Percentiles rank a stretch among this genome's conserved stretches.
phyloP scores from a whole-genome alignment of 768 basidiomycete species.

The Suillus variegatus region DNA sequence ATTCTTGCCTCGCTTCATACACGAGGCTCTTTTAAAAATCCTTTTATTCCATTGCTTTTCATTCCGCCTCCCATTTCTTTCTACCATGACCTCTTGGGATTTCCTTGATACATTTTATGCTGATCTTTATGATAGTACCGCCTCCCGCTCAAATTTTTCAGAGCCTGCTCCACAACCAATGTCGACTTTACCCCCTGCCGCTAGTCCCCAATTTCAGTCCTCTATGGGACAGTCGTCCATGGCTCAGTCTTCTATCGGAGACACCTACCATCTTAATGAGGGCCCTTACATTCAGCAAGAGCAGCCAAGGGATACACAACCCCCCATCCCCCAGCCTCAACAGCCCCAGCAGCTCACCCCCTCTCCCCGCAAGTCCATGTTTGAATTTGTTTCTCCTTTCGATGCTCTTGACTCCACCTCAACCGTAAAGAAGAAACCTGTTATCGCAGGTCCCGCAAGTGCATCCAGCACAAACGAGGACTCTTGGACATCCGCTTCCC shows the following conservation, averaged over 20 bases:
- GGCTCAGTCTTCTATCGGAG: background rate
- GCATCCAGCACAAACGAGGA: constrained; percentile 55
- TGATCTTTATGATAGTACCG: constrained; percentile 38
- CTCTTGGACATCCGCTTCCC: constrained; percentile 48
- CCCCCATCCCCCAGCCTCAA: constrained; percentile 26
- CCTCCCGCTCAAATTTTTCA: constrained; percentile 51
- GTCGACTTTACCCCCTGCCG: constrained; percentile 31
- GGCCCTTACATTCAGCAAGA: constrained; percentile 23
- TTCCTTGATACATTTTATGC: constrained; percentile 32
- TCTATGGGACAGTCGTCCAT: constrained; percentile 3
- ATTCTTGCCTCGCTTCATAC: constrained; percentile 27
- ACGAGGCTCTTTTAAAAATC: constrained; percentile 23
- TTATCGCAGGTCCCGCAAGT: constrained; percentile 45
- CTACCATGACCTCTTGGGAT: constrained; percentile 34
- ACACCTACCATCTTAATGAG: constrained; percentile 46
- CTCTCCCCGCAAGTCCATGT: constrained; percentile 78
- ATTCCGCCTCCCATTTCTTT: constrained; percentile 15
- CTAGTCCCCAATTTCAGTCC: constrained; percentile 50
- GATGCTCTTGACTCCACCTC: constrained; percentile 62
- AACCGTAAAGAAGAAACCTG: constrained; percentile 69
- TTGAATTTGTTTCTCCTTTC: constrained; percentile 84
- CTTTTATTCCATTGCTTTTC: constrained; percentile 26
- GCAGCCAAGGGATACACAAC: constrained; percentile 25
- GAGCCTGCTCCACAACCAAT: constrained; percentile 45
- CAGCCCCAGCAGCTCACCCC: constrained; percentile 47